These are phyloP conservation scores for Aspergillus calidoustus DNA, from an alignment of 2,329 filamentous ascomycete species.

Conservation along the genomic window DNA sequence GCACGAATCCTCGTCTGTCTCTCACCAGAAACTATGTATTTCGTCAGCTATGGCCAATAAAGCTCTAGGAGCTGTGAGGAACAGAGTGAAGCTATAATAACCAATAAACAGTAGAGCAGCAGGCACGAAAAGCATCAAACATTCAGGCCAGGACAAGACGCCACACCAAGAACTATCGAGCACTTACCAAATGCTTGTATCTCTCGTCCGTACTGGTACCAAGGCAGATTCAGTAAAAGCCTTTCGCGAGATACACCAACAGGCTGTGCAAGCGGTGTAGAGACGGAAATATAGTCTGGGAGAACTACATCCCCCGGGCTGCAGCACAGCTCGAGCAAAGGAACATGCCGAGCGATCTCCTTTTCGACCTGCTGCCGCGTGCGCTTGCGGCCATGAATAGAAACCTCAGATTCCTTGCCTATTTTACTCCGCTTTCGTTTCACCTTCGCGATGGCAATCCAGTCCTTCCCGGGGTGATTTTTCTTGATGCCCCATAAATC, in stretches of 20 bases:
- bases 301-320: not conserved
- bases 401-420: not conserved
- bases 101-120: not conserved
- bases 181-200: not conserved
- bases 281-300: constrained; percentile 1
- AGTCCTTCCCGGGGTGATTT: not conserved
- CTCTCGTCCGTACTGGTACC: not conserved
- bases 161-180: not conserved
- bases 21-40: too few relatives aligned
- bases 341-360: constrained; percentile 10
- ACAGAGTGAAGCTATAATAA: too few relatives aligned
- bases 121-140: too few relatives aligned
- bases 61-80: too few relatives aligned
- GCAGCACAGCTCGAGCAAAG: not conserved
- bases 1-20: too few relatives aligned
- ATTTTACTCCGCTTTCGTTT: not conserved
- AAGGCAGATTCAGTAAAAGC: not conserved
- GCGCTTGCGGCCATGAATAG: not conserved
- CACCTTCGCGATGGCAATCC: not conserved
- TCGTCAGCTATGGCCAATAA: too few relatives aligned
- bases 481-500: not conserved
- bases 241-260: not conserved
- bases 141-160: too few relatives aligned
- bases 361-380: not conserved
- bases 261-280: not conserved